Percentiles rank a stretch among this genome's conserved stretches.
These are phyloP conservation scores for Coemansia linderi DNA, from an alignment of 371 early-diverging fungal species.

Conservation along the genomic window DNA sequence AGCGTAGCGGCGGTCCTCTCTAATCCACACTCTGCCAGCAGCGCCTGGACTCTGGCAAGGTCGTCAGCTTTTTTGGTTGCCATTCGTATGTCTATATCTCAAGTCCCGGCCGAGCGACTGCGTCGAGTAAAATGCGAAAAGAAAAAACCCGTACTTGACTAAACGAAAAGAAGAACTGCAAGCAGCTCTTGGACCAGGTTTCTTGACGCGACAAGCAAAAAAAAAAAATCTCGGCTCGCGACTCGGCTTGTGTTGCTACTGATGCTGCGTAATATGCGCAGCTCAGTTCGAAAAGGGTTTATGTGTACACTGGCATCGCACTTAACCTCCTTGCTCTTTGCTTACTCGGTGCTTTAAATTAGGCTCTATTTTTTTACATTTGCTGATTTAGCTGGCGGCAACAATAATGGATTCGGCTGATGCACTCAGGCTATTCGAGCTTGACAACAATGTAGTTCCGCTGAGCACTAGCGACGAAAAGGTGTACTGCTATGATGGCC, in stretches of 20 bases:
- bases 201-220: not conserved
- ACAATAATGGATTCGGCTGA: constrained; percentile 58
- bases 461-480: constrained; percentile 72
- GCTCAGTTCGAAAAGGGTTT: not conserved
- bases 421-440: constrained; percentile 79
- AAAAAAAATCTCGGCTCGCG: not conserved
- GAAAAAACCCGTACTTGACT: not conserved
- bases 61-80: constrained; percentile 14
- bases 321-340: not conserved
- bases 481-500: constrained; percentile 77
- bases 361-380: not conserved
- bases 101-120: not conserved
- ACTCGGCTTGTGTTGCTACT: not conserved
- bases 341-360: not conserved
- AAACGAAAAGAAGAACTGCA: not conserved
- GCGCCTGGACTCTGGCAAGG: constrained; percentile 27
- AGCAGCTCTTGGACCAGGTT: not conserved
- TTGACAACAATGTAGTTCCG: constrained; percentile 78
- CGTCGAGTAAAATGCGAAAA: not conserved
- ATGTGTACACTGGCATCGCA: not conserved
- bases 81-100: constrained; percentile 1
- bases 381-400: not conserved
- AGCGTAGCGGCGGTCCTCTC: constrained; percentile 27
- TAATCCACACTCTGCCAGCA: constrained; percentile 36
- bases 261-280: not conserved